phyloP scores from a whole-genome alignment of 768 basidiomycete genomes.

The Pholiota microspora region DNA sequence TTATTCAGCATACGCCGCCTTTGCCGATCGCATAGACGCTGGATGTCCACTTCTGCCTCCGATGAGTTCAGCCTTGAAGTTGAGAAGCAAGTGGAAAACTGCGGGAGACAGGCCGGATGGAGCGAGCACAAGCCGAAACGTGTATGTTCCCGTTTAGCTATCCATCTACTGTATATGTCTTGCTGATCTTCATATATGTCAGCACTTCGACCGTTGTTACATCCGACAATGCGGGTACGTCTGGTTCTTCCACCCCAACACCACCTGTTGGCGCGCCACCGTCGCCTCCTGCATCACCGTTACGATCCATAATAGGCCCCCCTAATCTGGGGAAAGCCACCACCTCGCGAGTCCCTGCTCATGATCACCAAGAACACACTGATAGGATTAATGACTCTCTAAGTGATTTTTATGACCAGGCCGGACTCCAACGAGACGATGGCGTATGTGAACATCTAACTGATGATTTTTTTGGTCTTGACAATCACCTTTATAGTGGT shows the following conservation, averaged over 20 bases:
- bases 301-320: neutral
- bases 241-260: neutral
- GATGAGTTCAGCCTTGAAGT: conserved; percentile 7
- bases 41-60: conserved; percentile 26
- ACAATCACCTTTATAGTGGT: conserved; percentile 25
- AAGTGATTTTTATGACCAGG: conserved; percentile 61
- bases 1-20: conserved; percentile 45
- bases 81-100: conserved; percentile 23
- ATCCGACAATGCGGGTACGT: neutral
- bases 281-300: conserved; percentile 16
- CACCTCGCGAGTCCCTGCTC: neutral
- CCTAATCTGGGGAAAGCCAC: no score
- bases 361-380: neutral
- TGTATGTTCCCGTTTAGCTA: conserved; percentile 1
- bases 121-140: neutral
- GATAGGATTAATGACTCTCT: conserved; percentile 47
- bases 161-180: neutral
- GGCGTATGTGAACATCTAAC: conserved; percentile 28
- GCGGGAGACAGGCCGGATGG: neutral
- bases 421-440: conserved; percentile 35
- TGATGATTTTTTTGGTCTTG: neutral
- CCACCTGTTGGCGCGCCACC: conserved; percentile 6
- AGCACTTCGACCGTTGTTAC: neutral
- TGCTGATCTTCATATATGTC: neutral
- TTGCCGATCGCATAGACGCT: conserved; percentile 44